These are phyloP conservation scores for Ogataea ganodermae DNA, from an alignment of 805 yeast genomes.

Conservation along the genomic window DNA sequence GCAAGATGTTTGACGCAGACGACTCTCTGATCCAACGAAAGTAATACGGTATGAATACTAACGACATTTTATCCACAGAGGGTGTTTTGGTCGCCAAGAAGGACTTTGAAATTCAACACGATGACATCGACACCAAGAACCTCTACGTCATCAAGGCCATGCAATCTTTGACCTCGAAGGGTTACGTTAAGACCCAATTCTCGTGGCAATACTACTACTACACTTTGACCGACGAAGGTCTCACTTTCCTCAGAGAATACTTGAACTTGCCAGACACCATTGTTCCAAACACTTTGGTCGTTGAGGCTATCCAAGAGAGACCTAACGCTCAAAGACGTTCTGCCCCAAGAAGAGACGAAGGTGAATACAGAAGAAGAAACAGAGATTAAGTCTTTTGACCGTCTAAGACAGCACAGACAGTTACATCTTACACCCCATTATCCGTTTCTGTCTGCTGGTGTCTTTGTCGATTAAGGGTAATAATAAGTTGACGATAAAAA, in stretches of 20 bases:
- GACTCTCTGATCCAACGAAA: background rate
- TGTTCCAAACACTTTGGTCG: slow-evolving; percentile 97
- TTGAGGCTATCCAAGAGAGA: slow-evolving; percentile 86
- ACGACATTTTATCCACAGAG: slow-evolving; percentile 56
- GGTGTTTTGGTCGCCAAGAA: slow-evolving; percentile 99
- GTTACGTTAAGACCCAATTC: slow-evolving; percentile 99
- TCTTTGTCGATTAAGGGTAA: slow-evolving; percentile 8
- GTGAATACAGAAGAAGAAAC: slow-evolving; percentile 64
- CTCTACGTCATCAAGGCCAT: slow-evolving; percentile 97
- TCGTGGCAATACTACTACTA: slow-evolving; percentile 99
- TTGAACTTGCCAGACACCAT: slow-evolving; percentile 98
- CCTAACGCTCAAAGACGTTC: slow-evolving; percentile 41
- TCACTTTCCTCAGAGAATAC: slow-evolving; percentile 96
- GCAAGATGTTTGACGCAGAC: background rate
- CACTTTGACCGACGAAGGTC: slow-evolving; percentile 99
- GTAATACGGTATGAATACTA: slow-evolving; percentile 25
- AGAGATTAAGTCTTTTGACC: slow-evolving; percentile 35
- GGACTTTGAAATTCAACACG: slow-evolving; percentile 98
- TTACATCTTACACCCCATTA: slow-evolving; percentile 8
- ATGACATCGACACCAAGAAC: slow-evolving; percentile 97
- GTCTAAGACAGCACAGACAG: slow-evolving; percentile 2
- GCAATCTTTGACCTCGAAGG: slow-evolving; percentile 98
- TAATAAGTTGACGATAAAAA: slow-evolving; percentile 10
- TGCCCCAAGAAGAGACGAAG: slow-evolving; percentile 54
- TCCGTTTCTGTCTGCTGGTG: slow-evolving; percentile 8